Conservation (phyloP, 345 rosid genomes). For the Hibiscus mutabilis region DNA sequence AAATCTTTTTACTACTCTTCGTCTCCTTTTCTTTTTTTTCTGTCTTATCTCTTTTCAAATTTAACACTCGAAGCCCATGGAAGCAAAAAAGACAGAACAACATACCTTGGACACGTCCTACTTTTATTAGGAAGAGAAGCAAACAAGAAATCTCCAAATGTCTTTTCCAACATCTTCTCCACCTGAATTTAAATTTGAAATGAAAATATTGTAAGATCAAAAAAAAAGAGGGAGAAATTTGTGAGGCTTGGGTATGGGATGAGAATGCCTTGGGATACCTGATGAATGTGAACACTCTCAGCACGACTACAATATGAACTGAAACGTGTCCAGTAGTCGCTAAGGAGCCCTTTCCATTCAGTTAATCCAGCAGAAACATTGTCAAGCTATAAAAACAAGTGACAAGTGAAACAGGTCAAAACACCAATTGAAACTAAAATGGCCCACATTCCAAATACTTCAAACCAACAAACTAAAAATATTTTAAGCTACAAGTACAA, state of each 20-base stretch:
- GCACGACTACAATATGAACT: constrained; percentile 65
- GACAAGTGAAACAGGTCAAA: constrained; percentile 1
- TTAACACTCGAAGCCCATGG: no score
- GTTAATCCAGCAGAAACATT: constrained; percentile 92
- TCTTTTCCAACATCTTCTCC: constrained; percentile 93
- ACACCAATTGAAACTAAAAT: not conserved
- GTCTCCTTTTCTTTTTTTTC: no score
- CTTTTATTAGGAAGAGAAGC: constrained; percentile 65
- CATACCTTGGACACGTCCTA: constrained; percentile 80
- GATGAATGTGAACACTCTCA: constrained; percentile 61
- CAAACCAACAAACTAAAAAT: constrained; percentile 1
- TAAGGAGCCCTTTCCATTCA: constrained; percentile 96
- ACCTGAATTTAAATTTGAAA: constrained; percentile 44
- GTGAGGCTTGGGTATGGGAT: not conserved
- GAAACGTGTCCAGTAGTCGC: constrained; percentile 89
- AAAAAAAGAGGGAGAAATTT: not conserved
- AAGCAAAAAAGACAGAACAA: not conserved
- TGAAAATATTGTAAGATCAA: not conserved
- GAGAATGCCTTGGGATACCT: constrained; percentile 37
- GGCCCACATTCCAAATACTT: not conserved
- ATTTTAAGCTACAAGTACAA: not conserved
- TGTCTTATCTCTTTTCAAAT: no score
- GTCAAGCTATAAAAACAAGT: constrained; percentile 60
- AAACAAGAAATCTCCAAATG: constrained; percentile 67
- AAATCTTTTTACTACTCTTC: no score